Conservation (phyloP, 2,329 filamentous ascomycete genomes). For the Neoscytalidium dimidiatum region DNA sequence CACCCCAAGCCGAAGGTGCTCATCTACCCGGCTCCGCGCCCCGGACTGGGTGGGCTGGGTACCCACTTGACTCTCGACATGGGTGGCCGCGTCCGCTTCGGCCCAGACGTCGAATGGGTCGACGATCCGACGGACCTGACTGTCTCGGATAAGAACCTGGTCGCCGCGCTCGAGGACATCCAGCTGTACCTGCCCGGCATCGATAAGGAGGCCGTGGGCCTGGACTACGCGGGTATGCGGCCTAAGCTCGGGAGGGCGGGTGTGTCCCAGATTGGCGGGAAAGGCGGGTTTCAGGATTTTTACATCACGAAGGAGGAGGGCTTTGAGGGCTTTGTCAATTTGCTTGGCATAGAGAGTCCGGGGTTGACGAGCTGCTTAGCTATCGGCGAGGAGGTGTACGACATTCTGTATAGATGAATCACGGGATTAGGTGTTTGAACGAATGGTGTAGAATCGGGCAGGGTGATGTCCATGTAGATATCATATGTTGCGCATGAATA, state of each 20-base stretch:
- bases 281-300: constrained; percentile 75
- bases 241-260: constrained; percentile 74
- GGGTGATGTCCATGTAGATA: not conserved
- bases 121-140: constrained; percentile 68
- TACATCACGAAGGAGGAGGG: constrained; percentile 76
- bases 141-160: constrained; percentile 64
- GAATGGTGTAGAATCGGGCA: not conserved
- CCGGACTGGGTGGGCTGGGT: constrained; percentile 80
- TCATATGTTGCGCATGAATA: not conserved
- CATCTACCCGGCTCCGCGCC: constrained; percentile 83
- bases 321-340: constrained; percentile 80
- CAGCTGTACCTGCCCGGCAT: constrained; percentile 75
- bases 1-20: constrained; percentile 69
- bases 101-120: constrained; percentile 95
- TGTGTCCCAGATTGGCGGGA: constrained; percentile 59
- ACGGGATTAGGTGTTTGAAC: too few species aligned
- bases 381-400: constrained; percentile 75
- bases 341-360: constrained; percentile 91
- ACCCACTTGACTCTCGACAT: constrained; percentile 94
- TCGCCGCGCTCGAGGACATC: constrained; percentile 73
- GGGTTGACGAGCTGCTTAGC: constrained; percentile 85
- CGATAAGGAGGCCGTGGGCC: constrained; percentile 63
- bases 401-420: constrained; percentile 49
- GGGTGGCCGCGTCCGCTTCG: constrained; percentile 81
- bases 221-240: constrained; percentile 90